A percentile compares a stretch with the other conserved stretches of the same genome.
Conservation (phyloP, 805 yeast genomes). For the Yamadazyma paraphyllophila region DNA sequence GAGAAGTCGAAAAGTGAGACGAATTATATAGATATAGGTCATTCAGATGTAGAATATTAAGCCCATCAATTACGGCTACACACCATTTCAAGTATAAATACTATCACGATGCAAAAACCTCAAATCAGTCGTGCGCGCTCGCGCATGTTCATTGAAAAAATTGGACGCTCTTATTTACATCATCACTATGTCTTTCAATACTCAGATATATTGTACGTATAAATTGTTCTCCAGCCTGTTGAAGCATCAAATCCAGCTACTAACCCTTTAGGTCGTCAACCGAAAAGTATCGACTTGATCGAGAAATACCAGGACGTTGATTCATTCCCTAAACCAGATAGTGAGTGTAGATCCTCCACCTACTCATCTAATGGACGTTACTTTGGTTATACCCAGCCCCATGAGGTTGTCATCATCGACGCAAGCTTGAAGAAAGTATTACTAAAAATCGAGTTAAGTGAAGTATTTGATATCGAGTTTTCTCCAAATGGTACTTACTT, state of each 20-base stretch:
- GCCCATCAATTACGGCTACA: background rate
- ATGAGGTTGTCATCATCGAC: slow-evolving; percentile 54
- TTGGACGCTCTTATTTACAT: slow-evolving; percentile 5
- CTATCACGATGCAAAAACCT: background rate
- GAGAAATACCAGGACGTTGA: slow-evolving; percentile 39
- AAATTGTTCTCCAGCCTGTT: too few relatives aligned
- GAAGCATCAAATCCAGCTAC: slow-evolving; percentile 8
- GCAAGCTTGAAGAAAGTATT: slow-evolving; percentile 39
- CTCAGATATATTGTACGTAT: slow-evolving; percentile 17
- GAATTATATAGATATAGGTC: background rate
- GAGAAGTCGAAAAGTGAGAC: slow-evolving; percentile 35
- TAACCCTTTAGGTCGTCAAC: slow-evolving; percentile 50
- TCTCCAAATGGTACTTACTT: slow-evolving; percentile 85
- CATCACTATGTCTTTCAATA: slow-evolving; percentile 13
- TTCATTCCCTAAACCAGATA: slow-evolving; percentile 32
- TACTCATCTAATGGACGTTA: slow-evolving; percentile 67
- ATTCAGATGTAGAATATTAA: too few relatives aligned
- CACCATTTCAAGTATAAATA: background rate
- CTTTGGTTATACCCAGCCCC: slow-evolving; percentile 73
- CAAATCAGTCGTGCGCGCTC: slow-evolving; percentile 2
- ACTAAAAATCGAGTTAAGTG: slow-evolving; percentile 52
- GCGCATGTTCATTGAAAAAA: slow-evolving; percentile 7
- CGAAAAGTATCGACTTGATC: slow-evolving; percentile 53
- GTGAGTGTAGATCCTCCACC: slow-evolving; percentile 59
- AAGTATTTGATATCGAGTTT: slow-evolving; percentile 78